Evolutionary conservation across 257 asterid genomes (phyloP), one percentile per base, ranked within the genome.

Genomic region (Nicotiana sylvestris): DNA sequence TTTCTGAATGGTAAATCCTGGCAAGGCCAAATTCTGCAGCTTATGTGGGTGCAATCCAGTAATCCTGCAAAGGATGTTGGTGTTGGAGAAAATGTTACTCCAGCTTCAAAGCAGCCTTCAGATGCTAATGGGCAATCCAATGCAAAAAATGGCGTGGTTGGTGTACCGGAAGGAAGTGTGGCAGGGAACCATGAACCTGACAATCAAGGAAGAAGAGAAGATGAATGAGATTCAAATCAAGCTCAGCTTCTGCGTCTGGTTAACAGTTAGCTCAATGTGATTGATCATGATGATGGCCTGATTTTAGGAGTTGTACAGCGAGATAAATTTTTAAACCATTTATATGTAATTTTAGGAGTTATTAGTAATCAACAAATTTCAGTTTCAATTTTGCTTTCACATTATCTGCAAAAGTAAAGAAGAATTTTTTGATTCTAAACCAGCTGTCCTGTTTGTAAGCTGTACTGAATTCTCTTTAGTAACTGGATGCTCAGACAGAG

Each of bases 1-100:
- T 96, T 94, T 89, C 80, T 66, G 86, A 88, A 90, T 78, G 99
- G 95, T 64, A 96, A 93, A 93, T 81, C 85, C 83, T 96, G 98
- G 98, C 89, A 92, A 87, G 97, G 97, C 67, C 94, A 93, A 77
- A 87, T 83, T 84, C 84, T 96, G 89, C 92, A 83, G 78, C 94
- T 94, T 86, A 57, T 17, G 86, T 96, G 99, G 99, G 66, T 87
- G 51, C 65, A 85, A 4, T 55, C 89, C 62, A 53, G 66, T 86
- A 88, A 70, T 77, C 62, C 82, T 29, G 39, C 83, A 57, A 87
- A 84, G 87, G 84, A 55, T 49, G 68, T 6, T 72, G 58, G 84
- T 13, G 86, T 64, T 80, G 78, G 60, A 55, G 89, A 84, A 85
- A 84, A 56, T 76, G 76, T 84, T 30, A 49, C 83, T 61, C 60